phyloP scores from a whole-genome alignment of 108 stramenopile genomes.

The Pelagomonas calceolata region DNA sequence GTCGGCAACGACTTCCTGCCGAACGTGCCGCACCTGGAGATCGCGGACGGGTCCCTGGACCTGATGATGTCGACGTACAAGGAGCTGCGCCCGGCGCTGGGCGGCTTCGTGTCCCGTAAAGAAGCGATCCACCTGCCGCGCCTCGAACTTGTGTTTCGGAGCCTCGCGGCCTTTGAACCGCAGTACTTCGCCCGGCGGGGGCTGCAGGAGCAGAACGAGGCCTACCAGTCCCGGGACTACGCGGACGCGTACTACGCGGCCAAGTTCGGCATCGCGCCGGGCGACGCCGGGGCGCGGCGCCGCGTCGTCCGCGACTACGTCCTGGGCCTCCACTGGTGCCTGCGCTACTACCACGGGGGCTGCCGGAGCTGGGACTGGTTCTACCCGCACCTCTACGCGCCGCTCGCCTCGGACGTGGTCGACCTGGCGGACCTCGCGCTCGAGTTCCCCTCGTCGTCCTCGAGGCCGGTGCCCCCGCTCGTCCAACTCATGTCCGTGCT shows the following conservation, averaged over 20 bases:
- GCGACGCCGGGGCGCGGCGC: conserved; percentile 56
- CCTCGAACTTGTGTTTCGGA: conserved; percentile 80
- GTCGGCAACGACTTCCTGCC: conserved; percentile 98
- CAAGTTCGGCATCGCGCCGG: conserved; percentile 74
- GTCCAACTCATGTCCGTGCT: conserved; percentile 91
- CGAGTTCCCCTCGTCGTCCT: conserved; percentile 50
- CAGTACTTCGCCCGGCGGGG: conserved; percentile 79
- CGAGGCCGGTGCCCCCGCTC: conserved; percentile 74
- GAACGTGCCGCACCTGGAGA: conserved; percentile 82
- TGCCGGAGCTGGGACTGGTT: conserved; percentile 92
- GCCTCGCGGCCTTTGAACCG: conserved; percentile 73
- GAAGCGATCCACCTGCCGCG: conserved; percentile 73
- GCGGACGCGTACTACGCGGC: conserved; percentile 83
- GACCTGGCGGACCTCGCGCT: conserved; percentile 64
- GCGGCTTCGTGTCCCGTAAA: conserved; percentile 80
- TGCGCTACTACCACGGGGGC: conserved; percentile 92
- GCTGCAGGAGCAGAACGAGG: conserved; percentile 75
- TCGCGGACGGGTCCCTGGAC: conserved; percentile 79
- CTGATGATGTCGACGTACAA: conserved; percentile 83
- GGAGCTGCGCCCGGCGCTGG: conserved; percentile 72
- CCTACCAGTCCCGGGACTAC: conserved; percentile 47
- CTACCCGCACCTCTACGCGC: conserved; percentile 87
- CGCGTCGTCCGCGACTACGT: conserved; percentile 69
- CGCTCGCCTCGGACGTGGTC: conserved; percentile 84
- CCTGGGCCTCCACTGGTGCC: conserved; percentile 85